These are phyloP conservation scores for Coriaria nepalensis DNA, from an alignment of 306 rosid species.

Conservation along the genomic window DNA sequence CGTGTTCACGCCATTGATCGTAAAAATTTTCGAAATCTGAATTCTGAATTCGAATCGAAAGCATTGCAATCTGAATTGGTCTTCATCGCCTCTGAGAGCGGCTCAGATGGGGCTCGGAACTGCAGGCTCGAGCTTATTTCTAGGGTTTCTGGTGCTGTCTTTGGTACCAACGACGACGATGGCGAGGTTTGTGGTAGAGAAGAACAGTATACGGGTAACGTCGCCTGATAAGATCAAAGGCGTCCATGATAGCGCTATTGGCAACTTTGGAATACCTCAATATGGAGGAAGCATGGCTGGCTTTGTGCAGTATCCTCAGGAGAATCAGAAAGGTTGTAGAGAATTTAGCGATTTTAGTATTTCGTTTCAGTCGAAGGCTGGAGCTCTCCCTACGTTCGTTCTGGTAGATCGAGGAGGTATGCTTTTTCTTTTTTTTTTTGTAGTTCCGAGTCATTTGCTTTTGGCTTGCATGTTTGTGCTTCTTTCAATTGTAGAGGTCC, in stretches of 20 bases:
- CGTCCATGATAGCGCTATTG: constrained; percentile 79
- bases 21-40: no score
- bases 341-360: constrained; percentile 61
- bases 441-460: constrained; percentile 11
- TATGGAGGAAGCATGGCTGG: constrained; percentile 99
- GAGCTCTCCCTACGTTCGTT: constrained; percentile 83
- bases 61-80: constrained; percentile 12
- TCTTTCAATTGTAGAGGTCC: constrained; percentile 1
- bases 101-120: constrained; percentile 46
- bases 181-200: constrained; percentile 90
- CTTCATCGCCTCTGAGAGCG: constrained; percentile 6
- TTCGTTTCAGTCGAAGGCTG: constrained; percentile 57
- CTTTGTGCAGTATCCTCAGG: constrained; percentile 62
- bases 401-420: constrained; percentile 96
- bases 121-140: constrained; percentile 25
- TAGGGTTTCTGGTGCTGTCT: constrained; percentile 58
- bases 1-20: no score
- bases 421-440: constrained; percentile 2
- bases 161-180: constrained; percentile 30
- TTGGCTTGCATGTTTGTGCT: not conserved
- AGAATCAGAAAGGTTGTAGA: constrained; percentile 76
- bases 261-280: constrained; percentile 96
- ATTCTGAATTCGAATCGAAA: constrained; percentile 3
- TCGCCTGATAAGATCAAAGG: constrained; percentile 83
- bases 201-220: constrained; percentile 85